Percentiles rank a stretch among this genome's conserved stretches.
These are phyloP conservation scores for Rhododendron vialii DNA, from an alignment of 148 eudicot genomes.

Conservation along the genomic window DNA sequence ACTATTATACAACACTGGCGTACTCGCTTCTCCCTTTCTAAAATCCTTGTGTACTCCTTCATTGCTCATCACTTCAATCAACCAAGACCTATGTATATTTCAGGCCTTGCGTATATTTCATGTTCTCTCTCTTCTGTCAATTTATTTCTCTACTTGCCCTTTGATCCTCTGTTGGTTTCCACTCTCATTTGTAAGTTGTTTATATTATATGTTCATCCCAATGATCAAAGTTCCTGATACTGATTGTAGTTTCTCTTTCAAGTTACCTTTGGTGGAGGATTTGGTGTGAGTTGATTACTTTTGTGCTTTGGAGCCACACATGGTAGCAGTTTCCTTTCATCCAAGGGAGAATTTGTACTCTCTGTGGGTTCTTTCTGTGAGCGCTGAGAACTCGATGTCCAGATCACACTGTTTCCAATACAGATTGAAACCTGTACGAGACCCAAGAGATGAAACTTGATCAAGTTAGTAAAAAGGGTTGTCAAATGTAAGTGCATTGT, in stretches of 20 bases:
- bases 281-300: neutral
- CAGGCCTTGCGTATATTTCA: too few relatives aligned
- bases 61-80: neutral
- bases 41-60: too few relatives aligned
- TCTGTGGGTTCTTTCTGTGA: neutral
- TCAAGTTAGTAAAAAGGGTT: neutral
- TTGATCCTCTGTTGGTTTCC: neutral
- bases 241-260: neutral
- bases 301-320: neutral
- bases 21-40: neutral
- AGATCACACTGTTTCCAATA: neutral
- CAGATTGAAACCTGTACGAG: neutral
- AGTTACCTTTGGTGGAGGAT: neutral
- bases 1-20: neutral
- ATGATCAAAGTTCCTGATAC: neutral
- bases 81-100: neutral
- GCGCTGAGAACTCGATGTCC: too few relatives aligned
- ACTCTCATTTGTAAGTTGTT: neutral
- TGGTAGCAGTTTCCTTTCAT: neutral
- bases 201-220: neutral
- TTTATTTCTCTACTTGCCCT: neutral
- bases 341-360: neutral
- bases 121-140: neutral
- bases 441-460: neutral
- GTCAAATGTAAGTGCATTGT: neutral